Percentiles rank a stretch among this genome's conserved stretches.
Evolutionary conservation across 805 yeast species (phyloP).

Genomic region (Myxozyma lipomycoides): DNA sequence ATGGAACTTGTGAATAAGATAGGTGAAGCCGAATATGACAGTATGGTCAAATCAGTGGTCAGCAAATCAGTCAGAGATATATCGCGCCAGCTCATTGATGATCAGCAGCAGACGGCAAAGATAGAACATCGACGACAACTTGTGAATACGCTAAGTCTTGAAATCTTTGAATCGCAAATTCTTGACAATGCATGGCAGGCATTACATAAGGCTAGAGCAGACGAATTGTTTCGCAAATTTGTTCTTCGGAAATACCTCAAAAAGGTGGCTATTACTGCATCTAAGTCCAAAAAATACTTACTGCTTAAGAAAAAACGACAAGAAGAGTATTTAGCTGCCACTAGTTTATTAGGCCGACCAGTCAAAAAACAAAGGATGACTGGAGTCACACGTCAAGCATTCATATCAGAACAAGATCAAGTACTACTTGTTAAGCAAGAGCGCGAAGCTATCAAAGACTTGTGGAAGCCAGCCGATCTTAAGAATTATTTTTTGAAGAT

Average conservation of each 20-base stretch:
- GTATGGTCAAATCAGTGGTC: constrained; percentile 13
- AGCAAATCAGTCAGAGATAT: constrained; percentile 17
- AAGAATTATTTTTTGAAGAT: constrained; percentile 37
- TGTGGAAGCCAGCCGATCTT: constrained; percentile 51
- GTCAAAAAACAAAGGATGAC: constrained; percentile 8
- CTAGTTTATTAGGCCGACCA: constrained; percentile 24
- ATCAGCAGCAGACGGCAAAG: not conserved
- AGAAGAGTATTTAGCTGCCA: constrained; percentile 38
- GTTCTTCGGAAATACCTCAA: constrained; percentile 38
- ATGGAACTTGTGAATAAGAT: not conserved
- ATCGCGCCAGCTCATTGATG: constrained; percentile 15
- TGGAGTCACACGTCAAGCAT: constrained; percentile 27
- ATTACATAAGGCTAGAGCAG: constrained; percentile 47
- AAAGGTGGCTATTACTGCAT: constrained; percentile 37
- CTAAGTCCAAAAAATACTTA: constrained; percentile 28
- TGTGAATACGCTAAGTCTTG: constrained; percentile 45
- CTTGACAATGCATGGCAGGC: constrained; percentile 51
- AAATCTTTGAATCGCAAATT: constrained; percentile 57
- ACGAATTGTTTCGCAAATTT: constrained; percentile 35
- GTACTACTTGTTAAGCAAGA: constrained; percentile 31
- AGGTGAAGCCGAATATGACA: constrained; percentile 2
- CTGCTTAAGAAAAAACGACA: constrained; percentile 40
- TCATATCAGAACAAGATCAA: constrained; percentile 19
- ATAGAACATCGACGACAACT: constrained; percentile 31
- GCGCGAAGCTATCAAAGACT: constrained; percentile 39